A percentile compares a stretch with the other conserved stretches of the same genome.
Conservation (phyloP, 371 early-diverging fungal genomes). For the Saksenaea oblongispora region DNA sequence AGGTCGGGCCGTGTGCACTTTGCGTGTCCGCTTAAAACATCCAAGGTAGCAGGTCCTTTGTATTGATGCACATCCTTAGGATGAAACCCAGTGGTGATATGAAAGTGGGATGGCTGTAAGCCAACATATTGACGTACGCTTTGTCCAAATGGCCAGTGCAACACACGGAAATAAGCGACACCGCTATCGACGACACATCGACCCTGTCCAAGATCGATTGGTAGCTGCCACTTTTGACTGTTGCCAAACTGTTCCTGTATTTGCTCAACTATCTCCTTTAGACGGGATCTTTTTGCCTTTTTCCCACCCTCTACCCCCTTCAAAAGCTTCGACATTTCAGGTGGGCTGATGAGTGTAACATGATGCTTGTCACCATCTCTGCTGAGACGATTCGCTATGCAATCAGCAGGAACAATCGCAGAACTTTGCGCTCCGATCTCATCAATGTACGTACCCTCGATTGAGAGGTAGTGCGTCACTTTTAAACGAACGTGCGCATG, state of each 20-base stretch:
- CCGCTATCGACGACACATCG: slow-evolving; percentile 1
- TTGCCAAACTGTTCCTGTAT: slow-evolving; percentile 8
- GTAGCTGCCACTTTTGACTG: slow-evolving; percentile 8
- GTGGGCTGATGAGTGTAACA: background rate
- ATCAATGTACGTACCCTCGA: background rate
- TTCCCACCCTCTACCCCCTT: background rate
- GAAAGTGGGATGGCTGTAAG: slow-evolving; percentile 16
- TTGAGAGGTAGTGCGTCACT: background rate
- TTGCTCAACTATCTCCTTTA: background rate
- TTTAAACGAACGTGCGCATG: background rate
- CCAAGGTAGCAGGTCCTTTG: slow-evolving; percentile 21
- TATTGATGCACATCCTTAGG: slow-evolving; percentile 23
- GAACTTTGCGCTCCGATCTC: background rate
- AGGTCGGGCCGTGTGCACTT: background rate
- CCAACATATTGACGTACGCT: slow-evolving; percentile 10
- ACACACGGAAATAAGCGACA: slow-evolving; percentile 14
- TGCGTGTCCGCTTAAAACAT: background rate
- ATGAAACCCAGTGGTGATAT: slow-evolving; percentile 21
- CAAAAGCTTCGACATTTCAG: background rate
- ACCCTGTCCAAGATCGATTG: slow-evolving; percentile 20
- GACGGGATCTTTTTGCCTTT: background rate
- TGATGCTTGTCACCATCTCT: background rate
- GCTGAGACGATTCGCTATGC: background rate
- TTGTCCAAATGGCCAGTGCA: slow-evolving; percentile 25
- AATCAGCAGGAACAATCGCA: background rate